A percentile compares a stretch with the other conserved stretches of the same genome.
Conservation (phyloP, 2,329 filamentous ascomycete species). For the Leptographium procerum region DNA sequence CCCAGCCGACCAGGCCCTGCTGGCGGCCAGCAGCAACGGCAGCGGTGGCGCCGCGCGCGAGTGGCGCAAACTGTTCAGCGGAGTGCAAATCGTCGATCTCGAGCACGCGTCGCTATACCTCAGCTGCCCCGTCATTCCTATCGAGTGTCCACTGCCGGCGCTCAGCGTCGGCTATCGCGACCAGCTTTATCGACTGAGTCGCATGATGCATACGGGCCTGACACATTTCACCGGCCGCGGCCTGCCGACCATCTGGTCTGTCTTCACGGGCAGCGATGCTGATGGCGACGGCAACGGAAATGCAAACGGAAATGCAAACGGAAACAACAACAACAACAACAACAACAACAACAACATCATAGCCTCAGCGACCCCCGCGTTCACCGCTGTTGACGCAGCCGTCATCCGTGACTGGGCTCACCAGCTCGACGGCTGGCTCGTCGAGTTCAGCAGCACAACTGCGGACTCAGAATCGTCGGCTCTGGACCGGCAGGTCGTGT, state of each 20-base stretch:
- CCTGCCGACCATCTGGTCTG: constrained; percentile 12
- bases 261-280: constrained; percentile 2
- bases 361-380: background rate
- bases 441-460: constrained; percentile 6
- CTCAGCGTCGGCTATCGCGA: constrained; percentile 7
- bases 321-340: background rate
- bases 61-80: constrained; percentile 11
- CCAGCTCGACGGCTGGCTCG: constrained; percentile 11
- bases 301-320: background rate
- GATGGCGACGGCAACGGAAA: background rate
- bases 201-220: constrained; percentile 12
- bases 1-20: background rate
- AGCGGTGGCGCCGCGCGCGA: constrained; percentile 1
- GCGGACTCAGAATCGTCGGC: background rate
- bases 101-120: constrained; percentile 12
- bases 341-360: too few species aligned
- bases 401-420: constrained; percentile 12
- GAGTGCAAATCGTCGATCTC: constrained; percentile 12
- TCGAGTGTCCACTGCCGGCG: constrained; percentile 8
- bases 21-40: background rate
- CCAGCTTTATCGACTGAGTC: constrained; percentile 11
- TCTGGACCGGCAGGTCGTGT: constrained; percentile 6
- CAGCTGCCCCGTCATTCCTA: constrained; percentile 7
- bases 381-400: constrained; percentile 9
- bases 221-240: constrained; percentile 12